Evolutionary conservation across 805 yeast genomes (phyloP).

Genomic region (Candida easanensis): DNA sequence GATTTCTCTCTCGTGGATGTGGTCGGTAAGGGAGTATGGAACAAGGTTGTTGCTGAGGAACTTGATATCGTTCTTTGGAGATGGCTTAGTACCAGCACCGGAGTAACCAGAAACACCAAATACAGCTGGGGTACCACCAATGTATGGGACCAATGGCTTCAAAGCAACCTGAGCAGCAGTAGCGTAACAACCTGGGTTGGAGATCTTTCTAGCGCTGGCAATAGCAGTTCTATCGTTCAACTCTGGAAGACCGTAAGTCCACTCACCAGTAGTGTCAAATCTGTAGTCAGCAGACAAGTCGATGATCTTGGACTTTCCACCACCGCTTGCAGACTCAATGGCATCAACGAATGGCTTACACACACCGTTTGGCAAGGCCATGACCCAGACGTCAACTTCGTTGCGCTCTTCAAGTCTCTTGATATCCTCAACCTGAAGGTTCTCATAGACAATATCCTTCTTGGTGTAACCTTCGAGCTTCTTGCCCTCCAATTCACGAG

Average conservation of each 20-base stretch:
- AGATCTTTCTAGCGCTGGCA: constrained; percentile 71
- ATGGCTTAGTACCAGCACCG: constrained; percentile 99
- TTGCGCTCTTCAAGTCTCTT: constrained; percentile 69
- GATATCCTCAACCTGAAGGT: constrained; percentile 85
- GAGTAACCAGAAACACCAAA: constrained; percentile 98
- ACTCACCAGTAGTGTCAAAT: constrained; percentile 81
- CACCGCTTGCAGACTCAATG: constrained; percentile 59
- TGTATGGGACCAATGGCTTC: constrained; percentile 74
- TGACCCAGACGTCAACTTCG: constrained; percentile 94
- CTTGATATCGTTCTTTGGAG: constrained; percentile 86
- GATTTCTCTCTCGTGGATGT: constrained; percentile 93
- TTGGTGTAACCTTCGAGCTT: constrained; percentile 86
- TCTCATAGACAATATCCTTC: constrained; percentile 74
- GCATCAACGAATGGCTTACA: constrained; percentile 86
- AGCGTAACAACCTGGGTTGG: constrained; percentile 99
- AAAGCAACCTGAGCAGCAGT: constrained; percentile 95
- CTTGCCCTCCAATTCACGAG: constrained; percentile 90
- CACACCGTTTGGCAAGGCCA: constrained; percentile 98
- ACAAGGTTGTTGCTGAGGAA: constrained; percentile 78
- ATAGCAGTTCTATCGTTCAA: constrained; percentile 66
- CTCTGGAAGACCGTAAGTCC: constrained; percentile 97
- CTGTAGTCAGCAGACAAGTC: constrained; percentile 96
- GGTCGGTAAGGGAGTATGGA: constrained; percentile 95
- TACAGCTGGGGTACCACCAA: constrained; percentile 72
- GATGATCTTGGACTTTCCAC: constrained; percentile 73